Percentiles rank a stretch among this genome's conserved stretches.
Evolutionary conservation across 345 rosid genomes (phyloP).

Genomic region (Pugionium dolabratum): DNA sequence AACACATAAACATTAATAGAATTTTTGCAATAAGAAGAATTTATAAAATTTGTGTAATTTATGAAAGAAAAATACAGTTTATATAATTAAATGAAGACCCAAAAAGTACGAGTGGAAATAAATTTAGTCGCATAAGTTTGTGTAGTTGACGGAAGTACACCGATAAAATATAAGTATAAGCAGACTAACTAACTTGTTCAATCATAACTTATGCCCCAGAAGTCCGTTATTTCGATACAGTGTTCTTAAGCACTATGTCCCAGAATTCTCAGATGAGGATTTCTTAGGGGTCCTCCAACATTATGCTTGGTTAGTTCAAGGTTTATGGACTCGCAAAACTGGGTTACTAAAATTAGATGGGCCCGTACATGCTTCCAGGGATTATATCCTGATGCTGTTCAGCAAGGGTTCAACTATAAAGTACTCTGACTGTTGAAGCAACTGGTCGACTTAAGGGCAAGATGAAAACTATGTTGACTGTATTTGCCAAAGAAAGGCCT

Average conservation of each 20-base stretch:
- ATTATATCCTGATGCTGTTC: slow-evolving; percentile 53
- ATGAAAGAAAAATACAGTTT: too few species aligned
- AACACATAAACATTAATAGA: too few species aligned
- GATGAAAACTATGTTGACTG: slow-evolving; percentile 13
- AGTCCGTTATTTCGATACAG: slow-evolving; percentile 52
- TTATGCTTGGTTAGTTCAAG: slow-evolving; percentile 67
- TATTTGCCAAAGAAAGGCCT: slow-evolving; percentile 29
- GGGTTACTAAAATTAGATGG: slow-evolving; percentile 39
- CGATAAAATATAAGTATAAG: neutral
- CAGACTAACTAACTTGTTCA: slow-evolving; percentile 28
- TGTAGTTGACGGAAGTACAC: too few species aligned
- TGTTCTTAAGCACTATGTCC: slow-evolving; percentile 61
- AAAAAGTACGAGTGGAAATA: too few species aligned
- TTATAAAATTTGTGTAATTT: too few species aligned
- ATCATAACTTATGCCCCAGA: slow-evolving; percentile 48
- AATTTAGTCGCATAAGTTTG: too few species aligned
- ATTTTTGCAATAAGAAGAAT: too few species aligned
- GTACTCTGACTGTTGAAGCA: slow-evolving; percentile 23
- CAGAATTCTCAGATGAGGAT: slow-evolving; percentile 50
- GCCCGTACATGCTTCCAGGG: slow-evolving; percentile 44
- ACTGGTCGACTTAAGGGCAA: slow-evolving; percentile 2
- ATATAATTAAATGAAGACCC: too few species aligned
- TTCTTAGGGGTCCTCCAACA: slow-evolving; percentile 52
- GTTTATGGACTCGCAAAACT: slow-evolving; percentile 72
- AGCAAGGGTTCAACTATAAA: slow-evolving; percentile 23